phyloP scores from a whole-genome alignment of 306 rosid genomes.

The Cajanus cajan region DNA sequence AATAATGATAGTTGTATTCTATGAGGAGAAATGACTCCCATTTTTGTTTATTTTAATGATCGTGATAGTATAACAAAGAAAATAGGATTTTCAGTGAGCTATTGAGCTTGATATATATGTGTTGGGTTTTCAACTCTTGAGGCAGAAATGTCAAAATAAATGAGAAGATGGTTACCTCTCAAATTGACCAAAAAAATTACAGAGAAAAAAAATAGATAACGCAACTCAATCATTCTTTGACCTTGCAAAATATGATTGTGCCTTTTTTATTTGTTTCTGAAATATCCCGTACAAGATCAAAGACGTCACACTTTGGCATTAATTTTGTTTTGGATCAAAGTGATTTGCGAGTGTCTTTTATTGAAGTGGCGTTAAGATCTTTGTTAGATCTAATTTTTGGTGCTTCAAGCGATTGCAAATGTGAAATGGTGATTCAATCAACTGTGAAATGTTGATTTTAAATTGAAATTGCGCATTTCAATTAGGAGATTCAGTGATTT shows the following conservation, averaged over 20 bases:
- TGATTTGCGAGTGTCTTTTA: too few relatives aligned
- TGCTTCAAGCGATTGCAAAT: too few relatives aligned
- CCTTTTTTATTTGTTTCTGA: neutral
- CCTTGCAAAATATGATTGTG: neutral
- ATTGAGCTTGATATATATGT: neutral
- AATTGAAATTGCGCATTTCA: too few relatives aligned
- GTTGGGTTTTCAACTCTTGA: neutral
- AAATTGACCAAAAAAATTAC: constrained; percentile 18
- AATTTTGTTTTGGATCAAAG: too few relatives aligned
- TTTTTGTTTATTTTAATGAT: neutral
- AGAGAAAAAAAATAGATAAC: neutral
- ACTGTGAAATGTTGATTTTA: too few relatives aligned
- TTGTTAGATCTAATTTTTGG: too few relatives aligned
- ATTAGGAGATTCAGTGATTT: too few relatives aligned
- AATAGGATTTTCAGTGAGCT: neutral
- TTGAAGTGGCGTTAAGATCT: too few relatives aligned
- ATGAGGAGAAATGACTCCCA: neutral
- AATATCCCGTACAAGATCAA: neutral
- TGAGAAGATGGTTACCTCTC: constrained; percentile 13
- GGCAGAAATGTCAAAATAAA: neutral
- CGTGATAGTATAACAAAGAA: neutral
- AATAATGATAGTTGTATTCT: neutral
- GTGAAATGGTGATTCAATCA: too few relatives aligned
- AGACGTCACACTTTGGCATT: neutral
- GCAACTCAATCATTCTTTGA: constrained; percentile 25